Conservation (phyloP, 2,329 filamentous ascomycete genomes). For the Paraphaeosphaeria sporulosa region DNA sequence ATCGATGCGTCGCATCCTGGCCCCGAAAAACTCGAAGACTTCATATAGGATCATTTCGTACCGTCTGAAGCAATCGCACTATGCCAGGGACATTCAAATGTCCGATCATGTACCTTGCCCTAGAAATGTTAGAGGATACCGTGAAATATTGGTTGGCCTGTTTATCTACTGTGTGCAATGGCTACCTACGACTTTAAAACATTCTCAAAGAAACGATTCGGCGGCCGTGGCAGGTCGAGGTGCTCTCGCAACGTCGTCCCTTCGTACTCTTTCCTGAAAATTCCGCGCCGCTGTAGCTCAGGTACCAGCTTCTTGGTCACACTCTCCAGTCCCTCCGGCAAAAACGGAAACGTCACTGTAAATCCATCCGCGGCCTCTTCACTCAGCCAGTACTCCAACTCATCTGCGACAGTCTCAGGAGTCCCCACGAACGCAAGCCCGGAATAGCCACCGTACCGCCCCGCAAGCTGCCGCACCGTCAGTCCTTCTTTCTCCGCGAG, state of each 20-base stretch:
- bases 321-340: constrained; percentile 61
- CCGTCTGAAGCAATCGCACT: too few relatives aligned
- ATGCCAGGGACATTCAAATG: too few relatives aligned
- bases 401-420: constrained; percentile 58
- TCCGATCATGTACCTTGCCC: too few relatives aligned
- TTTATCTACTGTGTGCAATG: too few relatives aligned
- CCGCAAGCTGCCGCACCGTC: constrained; percentile 61
- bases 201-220: constrained; percentile 48
- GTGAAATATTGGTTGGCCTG: too few relatives aligned
- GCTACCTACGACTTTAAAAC: not conserved
- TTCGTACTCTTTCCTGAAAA: constrained; percentile 62
- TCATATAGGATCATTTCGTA: too few relatives aligned
- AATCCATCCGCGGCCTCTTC: constrained; percentile 62
- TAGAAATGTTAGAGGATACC: too few relatives aligned
- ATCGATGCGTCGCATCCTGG: too few relatives aligned
- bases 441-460: constrained; percentile 59
- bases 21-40: too few relatives aligned
- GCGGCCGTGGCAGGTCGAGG: constrained; percentile 60
- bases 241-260: constrained; percentile 63
- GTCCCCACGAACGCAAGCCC: constrained; percentile 62
- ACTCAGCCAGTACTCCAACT: constrained; percentile 57
- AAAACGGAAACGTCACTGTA: constrained; percentile 59
- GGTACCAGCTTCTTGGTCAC: constrained; percentile 58
- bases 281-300: constrained; percentile 59
- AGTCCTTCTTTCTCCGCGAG: constrained; percentile 56